Evolutionary conservation across 2,329 filamentous ascomycete genomes (phyloP).

Genomic region (Colletotrichum melonis): DNA sequence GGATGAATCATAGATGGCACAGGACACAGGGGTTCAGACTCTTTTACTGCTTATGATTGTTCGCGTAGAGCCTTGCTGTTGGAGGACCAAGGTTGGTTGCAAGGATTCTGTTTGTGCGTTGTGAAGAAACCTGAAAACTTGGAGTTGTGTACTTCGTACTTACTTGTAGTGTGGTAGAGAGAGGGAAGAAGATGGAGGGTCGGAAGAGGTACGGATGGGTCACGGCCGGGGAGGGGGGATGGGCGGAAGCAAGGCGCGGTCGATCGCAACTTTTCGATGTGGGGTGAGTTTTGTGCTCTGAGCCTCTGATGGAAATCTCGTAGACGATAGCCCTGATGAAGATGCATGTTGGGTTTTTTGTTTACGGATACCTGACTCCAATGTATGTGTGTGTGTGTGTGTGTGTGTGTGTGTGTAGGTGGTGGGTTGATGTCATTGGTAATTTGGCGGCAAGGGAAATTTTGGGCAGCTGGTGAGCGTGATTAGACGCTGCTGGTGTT

Average conservation of each 20-base stretch:
- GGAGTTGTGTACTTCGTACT: background rate
- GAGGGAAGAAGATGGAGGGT: background rate
- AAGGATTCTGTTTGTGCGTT: background rate
- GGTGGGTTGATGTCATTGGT: background rate
- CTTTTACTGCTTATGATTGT: background rate
- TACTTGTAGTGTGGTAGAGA: background rate
- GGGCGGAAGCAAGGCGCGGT: background rate
- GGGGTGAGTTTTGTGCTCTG: background rate
- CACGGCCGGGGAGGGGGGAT: background rate
- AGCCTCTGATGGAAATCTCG: no score
- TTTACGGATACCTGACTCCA: no score
- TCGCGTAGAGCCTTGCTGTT: background rate
- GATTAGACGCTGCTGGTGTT: background rate
- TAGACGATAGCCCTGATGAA: no score
- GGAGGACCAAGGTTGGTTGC: background rate
- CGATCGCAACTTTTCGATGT: constrained; percentile 1
- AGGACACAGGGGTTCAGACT: background rate
- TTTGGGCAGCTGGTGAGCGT: no score
- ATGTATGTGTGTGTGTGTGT: no score
- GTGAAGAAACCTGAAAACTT: background rate
- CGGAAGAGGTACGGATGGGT: constrained; percentile 1
- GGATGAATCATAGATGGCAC: background rate
- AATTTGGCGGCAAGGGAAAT: background rate
- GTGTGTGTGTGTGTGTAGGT: no score
- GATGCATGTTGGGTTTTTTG: no score